Evolutionary conservation across 164 flowering plant genomes (phyloP).

Genomic region (Santalum album): DNA sequence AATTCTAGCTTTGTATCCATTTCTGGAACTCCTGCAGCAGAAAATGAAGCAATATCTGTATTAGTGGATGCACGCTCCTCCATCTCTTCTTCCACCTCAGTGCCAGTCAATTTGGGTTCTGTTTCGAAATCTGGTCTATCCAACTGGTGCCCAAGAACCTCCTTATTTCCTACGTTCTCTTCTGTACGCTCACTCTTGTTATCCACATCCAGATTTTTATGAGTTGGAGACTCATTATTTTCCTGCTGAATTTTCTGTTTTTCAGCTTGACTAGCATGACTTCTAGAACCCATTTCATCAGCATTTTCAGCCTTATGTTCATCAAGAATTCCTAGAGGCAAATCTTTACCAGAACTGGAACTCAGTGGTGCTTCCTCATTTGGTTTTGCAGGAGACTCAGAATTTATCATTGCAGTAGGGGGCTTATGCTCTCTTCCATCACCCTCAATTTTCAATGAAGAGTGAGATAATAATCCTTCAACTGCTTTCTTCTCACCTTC

Average conservation of each 20-base stretch:
- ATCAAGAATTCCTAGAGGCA: constrained; percentile 9
- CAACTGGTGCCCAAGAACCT: constrained; percentile 12
- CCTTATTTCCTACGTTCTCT: constrained; percentile 23
- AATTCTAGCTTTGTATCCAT: constrained; percentile 51
- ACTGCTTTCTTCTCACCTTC: constrained; percentile 14
- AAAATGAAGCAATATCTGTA: constrained; percentile 22
- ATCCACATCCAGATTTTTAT: constrained; percentile 13
- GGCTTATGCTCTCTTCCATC: constrained; percentile 8
- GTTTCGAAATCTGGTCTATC: constrained; percentile 12
- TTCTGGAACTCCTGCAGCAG: constrained; percentile 33
- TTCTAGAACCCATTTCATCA: constrained; percentile 15
- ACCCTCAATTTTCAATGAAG: constrained; percentile 7
- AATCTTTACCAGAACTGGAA: constrained; percentile 13
- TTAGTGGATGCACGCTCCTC: constrained; percentile 32
- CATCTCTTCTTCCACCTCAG: constrained; percentile 26
- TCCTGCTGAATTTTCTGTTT: too few relatives aligned
- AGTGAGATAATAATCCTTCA: constrained; percentile 16
- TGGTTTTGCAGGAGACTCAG: constrained; percentile 8
- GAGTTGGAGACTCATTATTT: constrained; percentile 6
- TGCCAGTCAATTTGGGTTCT: constrained; percentile 15
- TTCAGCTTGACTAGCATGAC: constrained; percentile 9
- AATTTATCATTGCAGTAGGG: too few relatives aligned
- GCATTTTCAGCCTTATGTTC: constrained; percentile 21
- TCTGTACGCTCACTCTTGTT: constrained; percentile 15
- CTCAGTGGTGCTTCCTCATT: constrained; percentile 3